These are phyloP conservation scores for Coemansia sp. DNA, from an alignment of 192 early-diverging fungal species.

Conservation along the genomic window DNA sequence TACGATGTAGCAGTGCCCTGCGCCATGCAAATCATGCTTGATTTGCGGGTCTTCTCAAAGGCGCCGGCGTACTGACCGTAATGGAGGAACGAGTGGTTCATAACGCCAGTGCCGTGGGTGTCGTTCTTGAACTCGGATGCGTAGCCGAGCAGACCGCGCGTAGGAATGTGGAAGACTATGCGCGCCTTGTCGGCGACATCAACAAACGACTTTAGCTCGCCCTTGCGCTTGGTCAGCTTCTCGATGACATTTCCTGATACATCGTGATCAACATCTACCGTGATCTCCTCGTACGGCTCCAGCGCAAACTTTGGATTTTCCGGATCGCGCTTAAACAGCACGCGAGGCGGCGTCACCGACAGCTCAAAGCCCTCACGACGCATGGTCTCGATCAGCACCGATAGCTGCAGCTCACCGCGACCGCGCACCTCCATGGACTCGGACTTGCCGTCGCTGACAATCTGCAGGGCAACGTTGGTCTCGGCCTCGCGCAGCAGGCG, in stretches of 20 bases:
- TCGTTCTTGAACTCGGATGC: constrained; percentile 88
- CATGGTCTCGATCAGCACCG: constrained; percentile 87
- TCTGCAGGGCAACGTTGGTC: constrained; percentile 78
- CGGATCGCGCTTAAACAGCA: constrained; percentile 68
- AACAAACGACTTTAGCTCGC: constrained; percentile 72
- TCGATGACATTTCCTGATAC: constrained; percentile 77
- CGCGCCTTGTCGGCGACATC: constrained; percentile 72
- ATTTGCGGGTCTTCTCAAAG: constrained; percentile 73
- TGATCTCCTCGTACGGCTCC: constrained; percentile 84
- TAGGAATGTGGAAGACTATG: constrained; percentile 77
- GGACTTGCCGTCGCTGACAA: constrained; percentile 66
- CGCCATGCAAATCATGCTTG: constrained; percentile 72
- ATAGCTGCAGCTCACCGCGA: constrained; percentile 86
- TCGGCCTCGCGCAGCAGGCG: constrained; percentile 74
- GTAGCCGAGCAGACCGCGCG: constrained; percentile 79
- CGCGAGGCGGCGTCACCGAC: constrained; percentile 77
- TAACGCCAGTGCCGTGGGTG: constrained; percentile 76
- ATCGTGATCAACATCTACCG: constrained; percentile 73
- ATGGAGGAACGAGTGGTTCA: constrained; percentile 76
- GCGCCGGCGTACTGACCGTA: constrained; percentile 73
- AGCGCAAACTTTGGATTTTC: constrained; percentile 57
- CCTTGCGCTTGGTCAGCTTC: constrained; percentile 81
- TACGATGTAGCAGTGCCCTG: constrained; percentile 69
- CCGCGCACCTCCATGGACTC: constrained; percentile 80
- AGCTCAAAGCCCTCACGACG: constrained; percentile 86